Evolutionary conservation across 2,329 filamentous ascomycete genomes (phyloP), one percentile per base, ranked within the genome.

Genomic region (Aspergillus sp.): DNA sequence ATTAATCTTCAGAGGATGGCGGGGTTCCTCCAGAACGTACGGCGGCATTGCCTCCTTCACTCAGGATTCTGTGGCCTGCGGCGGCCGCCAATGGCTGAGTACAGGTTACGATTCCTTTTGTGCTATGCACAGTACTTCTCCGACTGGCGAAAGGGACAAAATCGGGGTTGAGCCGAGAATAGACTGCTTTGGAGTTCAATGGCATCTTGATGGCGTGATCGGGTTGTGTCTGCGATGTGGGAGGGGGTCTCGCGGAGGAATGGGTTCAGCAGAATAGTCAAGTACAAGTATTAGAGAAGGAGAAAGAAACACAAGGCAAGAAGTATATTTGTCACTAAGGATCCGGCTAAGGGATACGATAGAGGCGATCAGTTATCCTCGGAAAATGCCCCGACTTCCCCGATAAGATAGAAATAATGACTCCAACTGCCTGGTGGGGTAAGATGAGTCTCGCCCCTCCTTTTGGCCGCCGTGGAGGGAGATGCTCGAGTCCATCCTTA

Each of bases 111-210:
- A 98, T 97, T 49, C 92, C 94, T 70, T 93, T 89, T 5, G 91
- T 93, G 75, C 92, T 97, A 75, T 98, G 93, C 12, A 98, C 91
- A 12, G 96, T 92, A 69, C 94, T 97, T 64, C 95, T 84, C 41
- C 94, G 87, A 68, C 92, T 96, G 9, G 91, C 50, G 54, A 77
- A 77, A 3, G 72, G 71, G 51, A 67, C 67, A 55, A 74, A 75
- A 39, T 81, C 76, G 8, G 81, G 78, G 48, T 83, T 78, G 21
- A 71, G 70, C 56, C 79, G 76, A 30, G 83, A 79, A 65, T 84
- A 84, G 55, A 87, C 75, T 57, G 84, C 77, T 60, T 75, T 76
- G 13, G 79, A 73, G 63, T 79, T 79, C 63, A 83, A 79, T 60
- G 81, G 79, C 81, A 83, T 83, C 21, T 60, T 73, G 47, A 36